Conservation (phyloP, 177 flowering plant genomes). For the Vitis hybrid region DNA sequence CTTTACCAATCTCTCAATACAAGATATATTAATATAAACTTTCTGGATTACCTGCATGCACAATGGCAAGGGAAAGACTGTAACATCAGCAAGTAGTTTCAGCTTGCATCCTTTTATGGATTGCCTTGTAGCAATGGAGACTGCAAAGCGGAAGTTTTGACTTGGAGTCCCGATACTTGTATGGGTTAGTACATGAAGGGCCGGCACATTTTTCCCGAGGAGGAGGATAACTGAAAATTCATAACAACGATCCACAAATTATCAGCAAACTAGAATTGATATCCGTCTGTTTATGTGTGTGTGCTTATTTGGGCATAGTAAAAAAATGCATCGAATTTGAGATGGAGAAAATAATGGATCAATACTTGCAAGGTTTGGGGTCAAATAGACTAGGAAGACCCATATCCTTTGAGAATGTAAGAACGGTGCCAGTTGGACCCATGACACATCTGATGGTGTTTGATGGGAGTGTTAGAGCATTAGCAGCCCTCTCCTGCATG, state of each 20-base stretch:
- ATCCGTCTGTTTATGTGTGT: neutral
- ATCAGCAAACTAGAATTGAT: conserved; percentile 10
- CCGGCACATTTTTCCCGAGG: conserved; percentile 94
- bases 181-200: conserved; percentile 77
- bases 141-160: conserved; percentile 93
- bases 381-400: conserved; percentile 78
- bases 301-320: neutral
- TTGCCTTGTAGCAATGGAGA: conserved; percentile 84
- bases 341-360: neutral
- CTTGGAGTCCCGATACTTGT: conserved; percentile 88
- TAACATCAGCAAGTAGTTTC: conserved; percentile 36
- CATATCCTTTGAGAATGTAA: conserved; percentile 67
- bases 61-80: neutral
- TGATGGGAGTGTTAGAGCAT: conserved; percentile 47
- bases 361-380: conserved; percentile 62
- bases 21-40: conserved; percentile 2
- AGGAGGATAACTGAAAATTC: conserved; percentile 78
- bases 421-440: conserved; percentile 74
- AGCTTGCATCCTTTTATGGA: conserved; percentile 40
- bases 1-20: neutral
- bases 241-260: conserved; percentile 13
- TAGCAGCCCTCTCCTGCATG: conserved; percentile 80
- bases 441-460: conserved; percentile 63
- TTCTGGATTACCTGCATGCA: conserved; percentile 13
- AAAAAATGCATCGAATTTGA: neutral